Base-by-base conservation (phyloP, 225 moss, liverwort and hornwort genomes). In the Neckera pumila region DNA sequence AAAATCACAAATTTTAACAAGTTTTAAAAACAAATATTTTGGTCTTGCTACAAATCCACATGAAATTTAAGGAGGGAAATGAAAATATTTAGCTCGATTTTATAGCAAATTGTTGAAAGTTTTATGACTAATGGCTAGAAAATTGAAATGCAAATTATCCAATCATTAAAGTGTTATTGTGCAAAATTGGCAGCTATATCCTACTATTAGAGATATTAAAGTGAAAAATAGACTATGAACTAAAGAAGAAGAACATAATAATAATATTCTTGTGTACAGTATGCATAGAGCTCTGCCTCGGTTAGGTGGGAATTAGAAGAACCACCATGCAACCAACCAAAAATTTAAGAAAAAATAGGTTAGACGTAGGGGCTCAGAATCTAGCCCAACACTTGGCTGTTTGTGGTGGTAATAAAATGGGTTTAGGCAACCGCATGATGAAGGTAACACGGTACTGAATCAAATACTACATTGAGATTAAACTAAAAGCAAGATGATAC, bases 371-470 rank as follows among this genome's bases (percentile, higher is more conserved):
- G 36, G 19, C 19, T 66, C 3, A 0, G 1, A 36, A 66, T 21
- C 1, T 0, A 67, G 4, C 38, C 2, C 1, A 1, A 0, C 18
- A 65, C 5, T 9, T 34, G 18, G 0, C 3, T 36, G 18, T 65
- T 34, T 19, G 34, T 1, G 0, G 1, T 9, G 3, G 2, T 9
- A 34, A 10, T 0, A 10, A 6, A 10, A 9, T 0, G 3, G 2
- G 28, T 17, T 17, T 34, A 36, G 5, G 3, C 65, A 65, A 36
- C 6, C 1, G 4, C 3, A 20, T 66, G 4, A n/a, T n/a, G 2
- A 20, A 66, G 6, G 11, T 66, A n/a, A 12, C 4, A 66, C 6
- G 6, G 21, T 21, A 21, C 21, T 66, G 21, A n/a, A 6, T 66
- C 11, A 66, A 36, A 66, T 2, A 36, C 20, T 0, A 0, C 8